Evolutionary conservation across 305 asterid species (phyloP), one percentile per base, ranked within the genome.

Genomic region (Caryopteris hybrid): DNA sequence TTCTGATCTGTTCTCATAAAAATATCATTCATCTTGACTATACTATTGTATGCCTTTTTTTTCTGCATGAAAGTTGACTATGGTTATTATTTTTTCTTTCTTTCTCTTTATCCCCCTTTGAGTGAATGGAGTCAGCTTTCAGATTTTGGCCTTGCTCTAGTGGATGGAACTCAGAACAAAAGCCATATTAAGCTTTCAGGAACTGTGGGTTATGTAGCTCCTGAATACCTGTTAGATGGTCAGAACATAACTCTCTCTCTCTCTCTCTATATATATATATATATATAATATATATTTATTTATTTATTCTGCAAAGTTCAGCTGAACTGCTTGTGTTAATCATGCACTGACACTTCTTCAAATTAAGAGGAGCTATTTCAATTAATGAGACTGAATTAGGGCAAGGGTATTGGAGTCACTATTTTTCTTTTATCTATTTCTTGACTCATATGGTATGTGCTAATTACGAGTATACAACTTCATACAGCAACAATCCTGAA

Each of bases 201-300:
- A 68, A 89, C 94, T 21, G 41, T 89, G 63, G 96, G 94, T 59
- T 89, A 89, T 80, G 94, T 89, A 34, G 96, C 96, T 61, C 94
- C 96, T 4, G 96, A 89, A 68, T 89, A 89, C 70, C 82, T 89
- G 42, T 78, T 89, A 74, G 85, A 89, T 64, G 96, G 96, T 89
- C 43, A 76, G 71, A 23, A 61, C 63, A 62, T 43, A 46, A 12
- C 25, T 70, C 50, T 18, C 54, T 68, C 27, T 20, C 54, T 25
- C 43, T 22, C 8, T 16, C 29, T 13, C 45, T 42, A 48, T 21
- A 9, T 17, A 21, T 46, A 16, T 27, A 25, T 17, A 25, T 25
- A 25, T 25, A 25, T 25, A 4, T 25, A 31, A 17, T 18, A 1
- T 47, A 6, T 22, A 18, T 23, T 23, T 0, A 22, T 25, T 16